A percentile compares a stretch with the other conserved stretches of the same genome.
Conservation (phyloP, 495 filamentous ascomycete genomes). For the Trichoderma asperelloides region DNA sequence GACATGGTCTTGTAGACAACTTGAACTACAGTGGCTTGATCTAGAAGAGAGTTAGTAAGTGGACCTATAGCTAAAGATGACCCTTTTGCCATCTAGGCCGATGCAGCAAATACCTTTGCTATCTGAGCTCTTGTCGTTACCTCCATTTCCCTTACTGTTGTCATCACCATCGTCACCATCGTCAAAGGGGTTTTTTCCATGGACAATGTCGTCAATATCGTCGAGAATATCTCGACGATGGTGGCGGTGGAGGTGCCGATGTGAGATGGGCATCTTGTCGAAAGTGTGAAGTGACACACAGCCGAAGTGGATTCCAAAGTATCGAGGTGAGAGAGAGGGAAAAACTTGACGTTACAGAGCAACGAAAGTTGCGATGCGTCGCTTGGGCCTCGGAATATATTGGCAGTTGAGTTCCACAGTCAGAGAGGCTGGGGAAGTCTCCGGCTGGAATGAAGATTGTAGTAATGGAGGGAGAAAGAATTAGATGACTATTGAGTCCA, state of each 20-base stretch:
- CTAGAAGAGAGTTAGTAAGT: neutral
- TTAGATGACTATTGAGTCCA: neutral
- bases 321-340: neutral
- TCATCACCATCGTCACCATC: neutral
- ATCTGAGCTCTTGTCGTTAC: too few relatives aligned
- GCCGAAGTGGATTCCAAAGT: neutral
- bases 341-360: neutral
- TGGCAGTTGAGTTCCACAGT: neutral
- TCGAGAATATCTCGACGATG: slow-evolving; percentile 5
- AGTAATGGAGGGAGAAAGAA: slow-evolving; percentile 3
- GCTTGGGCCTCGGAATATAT: neutral
- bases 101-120: neutral
- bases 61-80: neutral
- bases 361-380: neutral
- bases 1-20: slow-evolving; percentile 48
- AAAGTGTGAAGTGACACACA: neutral
- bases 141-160: too few relatives aligned
- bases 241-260: slow-evolving; percentile 3
- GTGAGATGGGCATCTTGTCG: slow-evolving; percentile 9
- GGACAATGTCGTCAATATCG: slow-evolving; percentile 1
- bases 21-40: slow-evolving; percentile 28
- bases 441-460: neutral
- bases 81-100: neutral
- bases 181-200: neutral
- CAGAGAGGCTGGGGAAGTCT: neutral